These are phyloP conservation scores for Myriosclerotinia duriaeana DNA, from an alignment of 2,329 filamentous ascomycete genomes.

Conservation along the genomic window DNA sequence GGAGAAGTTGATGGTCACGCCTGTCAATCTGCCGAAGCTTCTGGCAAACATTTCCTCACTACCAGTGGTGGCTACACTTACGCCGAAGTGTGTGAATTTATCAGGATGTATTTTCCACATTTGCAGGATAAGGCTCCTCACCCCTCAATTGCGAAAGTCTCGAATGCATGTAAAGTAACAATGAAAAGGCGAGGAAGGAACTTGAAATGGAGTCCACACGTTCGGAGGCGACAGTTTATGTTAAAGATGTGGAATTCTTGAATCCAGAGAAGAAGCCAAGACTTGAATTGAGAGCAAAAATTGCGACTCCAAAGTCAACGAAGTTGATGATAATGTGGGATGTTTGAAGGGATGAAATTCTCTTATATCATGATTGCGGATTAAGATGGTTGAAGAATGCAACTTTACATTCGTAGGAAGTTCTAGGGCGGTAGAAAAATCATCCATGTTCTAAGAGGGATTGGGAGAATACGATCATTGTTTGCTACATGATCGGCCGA, in stretches of 20 bases:
- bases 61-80: conserved; percentile 60
- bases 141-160: conserved; percentile 24
- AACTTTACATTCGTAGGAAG: background rate
- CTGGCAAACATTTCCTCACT: conserved; percentile 61
- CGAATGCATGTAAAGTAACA: conserved; percentile 33
- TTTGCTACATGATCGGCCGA: background rate
- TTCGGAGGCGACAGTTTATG: conserved; percentile 32
- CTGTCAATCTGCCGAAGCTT: conserved; percentile 54
- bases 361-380: background rate
- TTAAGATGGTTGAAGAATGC: background rate
- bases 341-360: background rate
- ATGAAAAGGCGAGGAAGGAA: conserved; percentile 32
- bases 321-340: background rate
- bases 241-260: conserved; percentile 33
- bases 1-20: conserved; percentile 61
- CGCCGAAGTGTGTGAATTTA: conserved; percentile 55
- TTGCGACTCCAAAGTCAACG: background rate
- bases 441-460: background rate
- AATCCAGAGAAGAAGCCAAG: conserved; percentile 31
- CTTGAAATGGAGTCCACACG: conserved; percentile 34
- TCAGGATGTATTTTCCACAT: conserved; percentile 54
- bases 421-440: background rate
- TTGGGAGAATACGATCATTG: background rate
- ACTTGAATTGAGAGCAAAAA: conserved; percentile 9
- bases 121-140: conserved; percentile 50